A percentile compares a stretch with the other conserved stretches of the same genome.
Conservation (phyloP, 2,329 filamentous ascomycete genomes). For the Pseudogymnoascus sp. region DNA sequence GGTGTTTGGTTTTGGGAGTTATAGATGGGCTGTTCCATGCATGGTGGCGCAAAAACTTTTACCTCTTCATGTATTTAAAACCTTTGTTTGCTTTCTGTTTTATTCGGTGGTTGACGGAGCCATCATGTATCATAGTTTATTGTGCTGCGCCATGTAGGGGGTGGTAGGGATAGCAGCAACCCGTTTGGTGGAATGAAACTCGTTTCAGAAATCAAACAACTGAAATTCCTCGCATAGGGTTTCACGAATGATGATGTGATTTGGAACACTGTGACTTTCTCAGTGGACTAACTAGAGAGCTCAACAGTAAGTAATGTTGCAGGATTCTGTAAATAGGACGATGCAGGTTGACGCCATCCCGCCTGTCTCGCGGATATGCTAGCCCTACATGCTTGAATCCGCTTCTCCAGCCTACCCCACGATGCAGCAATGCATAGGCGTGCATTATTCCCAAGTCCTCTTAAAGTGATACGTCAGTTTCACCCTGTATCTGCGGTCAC, state of each 20-base stretch:
- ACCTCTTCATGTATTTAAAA: slow-evolving; percentile 5
- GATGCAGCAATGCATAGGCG: neutral
- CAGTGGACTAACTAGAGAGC: no score
- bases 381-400: slow-evolving; percentile 2
- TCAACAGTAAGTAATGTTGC: no score
- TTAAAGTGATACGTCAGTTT: slow-evolving; percentile 4
- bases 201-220: slow-evolving; percentile 4
- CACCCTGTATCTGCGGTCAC: neutral
- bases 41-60: slow-evolving; percentile 6
- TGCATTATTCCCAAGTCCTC: neutral
- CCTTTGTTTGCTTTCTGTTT: slow-evolving; percentile 3
- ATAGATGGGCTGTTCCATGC: slow-evolving; percentile 3
- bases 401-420: neutral
- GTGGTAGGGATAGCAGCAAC: neutral
- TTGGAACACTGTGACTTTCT: neutral
- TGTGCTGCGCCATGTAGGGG: neutral
- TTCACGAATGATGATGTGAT: neutral
- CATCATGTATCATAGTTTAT: neutral
- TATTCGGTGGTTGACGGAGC: neutral
- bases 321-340: neutral
- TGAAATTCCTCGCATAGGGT: neutral
- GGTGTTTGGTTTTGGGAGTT: slow-evolving; percentile 4
- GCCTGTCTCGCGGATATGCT: neutral
- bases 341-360: slow-evolving; percentile 3
- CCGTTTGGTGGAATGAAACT: neutral